A percentile compares a stretch with the other conserved stretches of the same genome.
These are phyloP conservation scores for Margaritispora aquatica DNA, from an alignment of 495 filamentous ascomycete species.

Conservation along the genomic window DNA sequence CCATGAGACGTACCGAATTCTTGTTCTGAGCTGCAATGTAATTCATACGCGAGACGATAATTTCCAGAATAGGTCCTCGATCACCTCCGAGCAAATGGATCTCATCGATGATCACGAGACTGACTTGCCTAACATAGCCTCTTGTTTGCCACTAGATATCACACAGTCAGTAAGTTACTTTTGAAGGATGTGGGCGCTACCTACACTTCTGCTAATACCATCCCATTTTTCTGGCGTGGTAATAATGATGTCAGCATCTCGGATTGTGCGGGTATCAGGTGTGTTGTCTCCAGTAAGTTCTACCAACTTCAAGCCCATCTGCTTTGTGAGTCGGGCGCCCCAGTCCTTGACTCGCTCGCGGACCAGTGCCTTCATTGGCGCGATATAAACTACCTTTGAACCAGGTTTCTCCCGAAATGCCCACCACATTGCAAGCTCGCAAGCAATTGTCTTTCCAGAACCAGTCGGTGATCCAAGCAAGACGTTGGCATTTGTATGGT, in stretches of 20 bases:
- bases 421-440: slow-evolving; percentile 99
- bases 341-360: slow-evolving; percentile 96
- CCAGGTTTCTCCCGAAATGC: slow-evolving; percentile 93
- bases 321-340: slow-evolving; percentile 72
- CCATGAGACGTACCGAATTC: slow-evolving; percentile 80
- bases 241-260: slow-evolving; percentile 95
- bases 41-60: slow-evolving; percentile 99
- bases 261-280: slow-evolving; percentile 88
- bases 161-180: neutral
- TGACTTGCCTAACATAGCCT: slow-evolving; percentile 91
- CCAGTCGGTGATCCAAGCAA: slow-evolving; percentile 95
- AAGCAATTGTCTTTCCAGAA: slow-evolving; percentile 93
- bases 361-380: slow-evolving; percentile 98
- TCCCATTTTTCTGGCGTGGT: slow-evolving; percentile 99
- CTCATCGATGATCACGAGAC: slow-evolving; percentile 96
- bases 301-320: slow-evolving; percentile 85
- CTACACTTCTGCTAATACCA: slow-evolving; percentile 81
- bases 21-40: slow-evolving; percentile 95
- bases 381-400: slow-evolving; percentile 98
- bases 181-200: neutral
- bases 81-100: slow-evolving; percentile 96
- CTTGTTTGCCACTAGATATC: slow-evolving; percentile 74
- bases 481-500: slow-evolving; percentile 86
- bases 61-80: slow-evolving; percentile 94
- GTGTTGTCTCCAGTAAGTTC: slow-evolving; percentile 98